A percentile compares a stretch with the other conserved stretches of the same genome.
Evolutionary conservation across 306 rosid genomes (phyloP).

Genomic region (Senna siamea): DNA sequence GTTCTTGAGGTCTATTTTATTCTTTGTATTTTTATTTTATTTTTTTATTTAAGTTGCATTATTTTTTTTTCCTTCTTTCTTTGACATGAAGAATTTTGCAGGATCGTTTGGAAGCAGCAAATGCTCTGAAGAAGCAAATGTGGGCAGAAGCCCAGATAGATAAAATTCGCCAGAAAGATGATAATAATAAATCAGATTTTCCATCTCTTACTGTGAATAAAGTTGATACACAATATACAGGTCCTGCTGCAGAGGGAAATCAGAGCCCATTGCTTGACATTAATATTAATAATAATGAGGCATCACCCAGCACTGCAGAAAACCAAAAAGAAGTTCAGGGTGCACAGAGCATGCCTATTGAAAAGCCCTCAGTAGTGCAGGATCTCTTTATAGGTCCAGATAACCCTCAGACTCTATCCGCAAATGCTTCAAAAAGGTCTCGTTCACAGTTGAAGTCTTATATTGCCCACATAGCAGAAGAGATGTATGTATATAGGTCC

Average conservation of each 20-base stretch:
- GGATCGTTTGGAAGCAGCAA: slow-evolving; percentile 99
- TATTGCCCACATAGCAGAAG: slow-evolving; percentile 91
- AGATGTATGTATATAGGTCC: slow-evolving; percentile 94
- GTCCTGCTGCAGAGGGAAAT: slow-evolving; percentile 64
- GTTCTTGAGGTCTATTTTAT: slow-evolving; percentile 79
- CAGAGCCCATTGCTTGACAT: slow-evolving; percentile 81
- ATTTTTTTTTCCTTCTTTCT: slow-evolving; percentile 16
- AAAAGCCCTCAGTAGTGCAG: slow-evolving; percentile 55
- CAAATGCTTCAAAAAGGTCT: slow-evolving; percentile 82
- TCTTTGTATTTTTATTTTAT: slow-evolving; percentile 4
- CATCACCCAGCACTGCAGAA: slow-evolving; percentile 70
- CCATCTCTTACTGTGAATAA: slow-evolving; percentile 59
- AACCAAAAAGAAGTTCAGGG: slow-evolving; percentile 54
- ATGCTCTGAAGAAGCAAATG: slow-evolving; percentile 98
- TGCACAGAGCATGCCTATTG: slow-evolving; percentile 55
- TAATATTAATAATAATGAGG: slow-evolving; percentile 57
- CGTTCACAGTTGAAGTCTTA: slow-evolving; percentile 94
- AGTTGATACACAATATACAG: slow-evolving; percentile 61
- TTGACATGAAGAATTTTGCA: slow-evolving; percentile 50
- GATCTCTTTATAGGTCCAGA: slow-evolving; percentile 74
- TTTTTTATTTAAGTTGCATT: not conserved
- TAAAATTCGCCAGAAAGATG: slow-evolving; percentile 87
- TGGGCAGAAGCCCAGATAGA: slow-evolving; percentile 99
- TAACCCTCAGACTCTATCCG: slow-evolving; percentile 67
- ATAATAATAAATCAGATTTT: slow-evolving; percentile 64